phyloP scores from a whole-genome alignment of 2,329 filamentous ascomycete genomes.

The Arachnomyces sp. region DNA sequence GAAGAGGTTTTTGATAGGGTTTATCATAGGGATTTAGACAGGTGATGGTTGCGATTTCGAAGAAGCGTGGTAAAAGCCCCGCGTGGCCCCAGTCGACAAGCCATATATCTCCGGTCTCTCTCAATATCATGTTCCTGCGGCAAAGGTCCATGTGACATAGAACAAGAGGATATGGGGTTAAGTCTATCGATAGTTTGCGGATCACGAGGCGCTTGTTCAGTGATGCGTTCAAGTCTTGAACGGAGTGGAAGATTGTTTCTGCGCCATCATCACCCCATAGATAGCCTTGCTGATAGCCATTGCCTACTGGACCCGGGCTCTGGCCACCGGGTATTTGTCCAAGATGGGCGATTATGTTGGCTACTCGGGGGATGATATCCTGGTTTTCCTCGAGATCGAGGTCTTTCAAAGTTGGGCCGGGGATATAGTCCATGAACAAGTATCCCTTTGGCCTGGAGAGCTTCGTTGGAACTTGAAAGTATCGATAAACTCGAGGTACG shows the following conservation, averaged over 20 bases:
- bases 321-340: conserved; percentile 7
- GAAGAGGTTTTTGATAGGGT: conserved; percentile 11
- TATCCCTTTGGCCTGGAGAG: conserved; percentile 11
- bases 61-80: conserved; percentile 18
- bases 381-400: conserved; percentile 7
- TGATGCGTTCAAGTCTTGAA: conserved; percentile 9
- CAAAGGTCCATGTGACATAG: conserved; percentile 20
- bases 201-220: conserved; percentile 10
- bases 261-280: conserved; percentile 17
- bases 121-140: conserved; percentile 20
- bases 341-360: conserved; percentile 13
- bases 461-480: conserved; percentile 9
- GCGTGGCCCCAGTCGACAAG: conserved; percentile 20
- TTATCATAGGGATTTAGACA: conserved; percentile 14
- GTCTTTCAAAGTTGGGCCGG: conserved; percentile 11
- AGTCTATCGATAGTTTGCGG: conserved; percentile 15
- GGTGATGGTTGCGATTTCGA: conserved; percentile 15
- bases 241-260: conserved; percentile 8
- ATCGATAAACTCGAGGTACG: conserved; percentile 16
- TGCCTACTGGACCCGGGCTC: conserved; percentile 15
- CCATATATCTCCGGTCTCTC: conserved; percentile 15
- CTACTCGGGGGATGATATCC: conserved; percentile 12
- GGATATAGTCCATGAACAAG: conserved; percentile 20
- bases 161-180: conserved; percentile 17
- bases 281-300: conserved; percentile 11